Evolutionary conservation across 805 yeast species (phyloP).

Genomic region (Yamadazyma phyllophila): DNA sequence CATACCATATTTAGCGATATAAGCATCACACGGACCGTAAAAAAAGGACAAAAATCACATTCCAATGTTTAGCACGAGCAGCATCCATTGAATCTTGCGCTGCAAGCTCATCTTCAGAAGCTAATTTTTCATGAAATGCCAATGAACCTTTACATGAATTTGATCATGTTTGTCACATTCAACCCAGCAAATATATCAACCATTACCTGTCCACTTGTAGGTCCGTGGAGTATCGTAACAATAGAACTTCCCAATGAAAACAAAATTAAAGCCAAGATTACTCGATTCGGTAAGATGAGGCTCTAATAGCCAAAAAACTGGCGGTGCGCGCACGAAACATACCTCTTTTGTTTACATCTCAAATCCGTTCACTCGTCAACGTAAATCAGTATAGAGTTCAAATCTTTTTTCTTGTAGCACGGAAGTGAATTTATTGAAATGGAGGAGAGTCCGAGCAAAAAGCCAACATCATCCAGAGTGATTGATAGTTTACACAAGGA

Average conservation of each 20-base stretch:
- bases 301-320: background rate
- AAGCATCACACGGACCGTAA: too few species aligned
- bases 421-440: conserved; percentile 5
- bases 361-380: conserved; percentile 7
- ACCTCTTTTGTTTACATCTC: conserved; percentile 6
- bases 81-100: too few species aligned
- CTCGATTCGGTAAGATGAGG: conserved; percentile 1
- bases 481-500: conserved; percentile 55
- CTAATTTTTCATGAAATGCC: too few species aligned
- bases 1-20: too few species aligned
- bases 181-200: too few species aligned
- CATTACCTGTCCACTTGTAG: too few species aligned
- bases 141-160: too few species aligned
- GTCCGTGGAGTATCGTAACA: background rate
- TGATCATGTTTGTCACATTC: too few species aligned
- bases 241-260: background rate
- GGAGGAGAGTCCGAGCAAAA: conserved; percentile 25
- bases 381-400: conserved; percentile 1
- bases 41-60: too few species aligned
- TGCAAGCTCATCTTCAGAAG: too few species aligned
- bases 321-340: conserved; percentile 1
- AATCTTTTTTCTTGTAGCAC: background rate
- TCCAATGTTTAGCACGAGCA: too few species aligned
- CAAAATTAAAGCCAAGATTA: background rate
- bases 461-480: conserved; percentile 28